phyloP scores from a whole-genome alignment of 345 rosid species.

The Cochlearia excelsa region DNA sequence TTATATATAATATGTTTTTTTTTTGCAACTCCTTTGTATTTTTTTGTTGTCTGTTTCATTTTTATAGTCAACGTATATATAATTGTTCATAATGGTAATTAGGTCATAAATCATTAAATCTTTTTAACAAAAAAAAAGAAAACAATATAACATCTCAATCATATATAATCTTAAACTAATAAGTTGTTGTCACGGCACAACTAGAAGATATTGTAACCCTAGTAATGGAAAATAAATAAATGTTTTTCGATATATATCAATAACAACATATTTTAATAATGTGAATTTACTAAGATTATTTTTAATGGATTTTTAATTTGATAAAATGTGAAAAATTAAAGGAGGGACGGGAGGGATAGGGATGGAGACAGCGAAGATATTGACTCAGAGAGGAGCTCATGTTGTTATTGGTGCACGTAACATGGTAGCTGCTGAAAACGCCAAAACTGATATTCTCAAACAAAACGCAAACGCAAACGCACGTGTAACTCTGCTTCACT shows the following conservation, averaged over 20 bases:
- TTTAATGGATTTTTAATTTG: too few species aligned
- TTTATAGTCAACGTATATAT: too few species aligned
- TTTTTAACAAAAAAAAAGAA: too few species aligned
- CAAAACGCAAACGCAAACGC: slow-evolving; percentile 40
- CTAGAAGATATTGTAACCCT: not conserved
- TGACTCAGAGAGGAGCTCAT: slow-evolving; percentile 62
- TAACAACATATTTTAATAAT: too few species aligned
- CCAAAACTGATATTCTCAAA: slow-evolving; percentile 40
- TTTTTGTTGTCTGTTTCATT: not conserved
- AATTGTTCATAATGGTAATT: too few species aligned
- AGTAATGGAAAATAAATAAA: too few species aligned
- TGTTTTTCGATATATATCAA: too few species aligned
- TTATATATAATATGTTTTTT: not conserved
- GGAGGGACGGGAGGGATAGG: slow-evolving; percentile 97
- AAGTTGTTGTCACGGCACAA: too few species aligned
- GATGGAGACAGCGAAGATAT: slow-evolving; percentile 74
- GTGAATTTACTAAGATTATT: too few species aligned
- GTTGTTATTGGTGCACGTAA: slow-evolving; percentile 82
- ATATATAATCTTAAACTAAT: too few species aligned
- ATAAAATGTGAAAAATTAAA: slow-evolving; percentile 12
- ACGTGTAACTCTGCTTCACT: slow-evolving; percentile 35
- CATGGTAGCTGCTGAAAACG: slow-evolving; percentile 64
- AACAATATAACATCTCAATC: too few species aligned
- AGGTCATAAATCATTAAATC: too few species aligned
- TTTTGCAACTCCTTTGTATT: not conserved